Evolutionary conservation across 441 rosid genomes (phyloP).

Genomic region (Gossypium gossypioides): DNA sequence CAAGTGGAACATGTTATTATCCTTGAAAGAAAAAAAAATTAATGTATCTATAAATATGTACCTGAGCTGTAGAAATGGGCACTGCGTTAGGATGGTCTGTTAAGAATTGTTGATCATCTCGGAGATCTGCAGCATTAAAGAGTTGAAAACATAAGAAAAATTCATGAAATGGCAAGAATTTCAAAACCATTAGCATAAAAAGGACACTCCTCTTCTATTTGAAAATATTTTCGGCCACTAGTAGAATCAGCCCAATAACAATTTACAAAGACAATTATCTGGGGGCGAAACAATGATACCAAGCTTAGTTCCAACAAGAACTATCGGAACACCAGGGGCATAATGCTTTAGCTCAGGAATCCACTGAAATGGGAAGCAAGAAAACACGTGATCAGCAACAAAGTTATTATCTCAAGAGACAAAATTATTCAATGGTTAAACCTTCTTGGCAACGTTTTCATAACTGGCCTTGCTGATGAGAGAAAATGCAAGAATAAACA

Average conservation of each 20-base stretch:
- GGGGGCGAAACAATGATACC: constrained; percentile 32
- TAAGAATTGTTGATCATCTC: constrained; percentile 77
- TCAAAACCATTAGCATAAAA: not conserved
- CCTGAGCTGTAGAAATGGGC: constrained; percentile 66
- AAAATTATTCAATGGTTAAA: constrained; percentile 11
- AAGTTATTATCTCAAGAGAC: not conserved
- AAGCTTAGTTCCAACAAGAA: constrained; percentile 77
- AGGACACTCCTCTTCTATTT: not conserved
- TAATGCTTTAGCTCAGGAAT: constrained; percentile 76
- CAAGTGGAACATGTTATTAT: not conserved
- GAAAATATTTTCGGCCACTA: not conserved
- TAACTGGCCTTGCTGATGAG: constrained; percentile 85
- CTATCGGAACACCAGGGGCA: constrained; percentile 73
- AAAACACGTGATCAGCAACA: constrained; percentile 17
- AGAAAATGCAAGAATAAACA: constrained; percentile 72
- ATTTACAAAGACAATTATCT: not conserved
- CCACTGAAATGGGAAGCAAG: constrained; percentile 45
- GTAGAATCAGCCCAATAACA: not conserved
- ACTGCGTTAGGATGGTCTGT: constrained; percentile 73
- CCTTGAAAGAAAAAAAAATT: not conserved
- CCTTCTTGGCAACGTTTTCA: constrained; percentile 79
- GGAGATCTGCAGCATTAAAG: constrained; percentile 39
- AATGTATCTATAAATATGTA: constrained; percentile 8
- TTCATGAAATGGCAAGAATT: not conserved
- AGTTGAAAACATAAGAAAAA: not conserved